Evolutionary conservation across 2,329 filamentous ascomycete species (phyloP), one percentile per base, ranked within the genome.

Genomic region (Coccinonectria pachysandricola): DNA sequence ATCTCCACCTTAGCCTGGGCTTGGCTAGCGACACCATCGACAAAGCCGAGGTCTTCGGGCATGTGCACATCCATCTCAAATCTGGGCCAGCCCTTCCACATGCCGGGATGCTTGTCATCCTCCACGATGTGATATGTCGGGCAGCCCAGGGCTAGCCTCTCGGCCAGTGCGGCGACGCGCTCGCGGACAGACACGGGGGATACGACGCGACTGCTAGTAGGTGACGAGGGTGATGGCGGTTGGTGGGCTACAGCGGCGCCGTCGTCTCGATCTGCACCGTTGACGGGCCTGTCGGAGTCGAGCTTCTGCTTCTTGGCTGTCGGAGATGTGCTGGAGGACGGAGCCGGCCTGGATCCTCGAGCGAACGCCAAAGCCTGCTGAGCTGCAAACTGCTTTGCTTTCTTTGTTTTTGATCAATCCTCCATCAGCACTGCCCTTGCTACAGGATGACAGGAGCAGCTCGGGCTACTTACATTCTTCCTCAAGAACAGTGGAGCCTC

Each of bases 351-450:
- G n/a, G n/a, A n/a, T n/a, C n/a, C n/a, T n/a, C n/a, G n/a, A n/a
- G n/a, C n/a, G n/a, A n/a, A n/a, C n/a, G 55, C 45, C 12, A 62
- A 37, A 13, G 65, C 65, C 8, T 54, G 57, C 37, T 58, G 60
- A 12, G 68, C 66, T 1, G 69, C 68, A 35, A 63, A 69, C 34
- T 62, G 54, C 45, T 67, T 71, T 13, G 70, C 67, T 18, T 62
- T 45, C 50, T 59, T 24, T 3, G 7, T 6, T 9, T 4, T 7
- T 5, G 8, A 20, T 30, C n/a, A n/a, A n/a, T n/a, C n/a, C n/a
- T n/a, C n/a, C n/a, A n/a, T n/a, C n/a, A n/a, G n/a, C n/a, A n/a
- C n/a, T n/a, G n/a, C n/a, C n/a, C n/a, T n/a, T n/a, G n/a, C n/a
- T n/a, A n/a, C n/a, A n/a, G n/a, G n/a, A n/a, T n/a, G n/a, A n/a